Percentiles rank a stretch among this genome's conserved stretches.
Conservation (phyloP, 2,329 filamentous ascomycete species). For the Conoideocrella luteorostrata region DNA sequence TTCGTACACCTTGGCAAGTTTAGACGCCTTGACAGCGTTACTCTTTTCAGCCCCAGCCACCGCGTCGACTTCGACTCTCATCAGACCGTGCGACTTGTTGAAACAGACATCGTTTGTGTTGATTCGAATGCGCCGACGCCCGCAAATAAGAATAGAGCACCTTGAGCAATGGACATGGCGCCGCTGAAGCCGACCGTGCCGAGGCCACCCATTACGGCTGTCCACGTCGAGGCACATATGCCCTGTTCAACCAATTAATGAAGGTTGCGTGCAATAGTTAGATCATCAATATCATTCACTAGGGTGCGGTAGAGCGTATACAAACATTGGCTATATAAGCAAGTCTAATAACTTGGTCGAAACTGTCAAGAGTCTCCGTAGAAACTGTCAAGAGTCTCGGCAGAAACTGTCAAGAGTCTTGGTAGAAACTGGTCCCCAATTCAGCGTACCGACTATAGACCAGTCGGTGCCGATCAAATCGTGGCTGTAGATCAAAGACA, state of each 20-base stretch:
- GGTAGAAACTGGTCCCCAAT: background rate
- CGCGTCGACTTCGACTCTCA: background rate
- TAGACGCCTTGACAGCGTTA: background rate
- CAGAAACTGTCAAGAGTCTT: too few relatives aligned
- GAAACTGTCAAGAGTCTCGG: too few relatives aligned
- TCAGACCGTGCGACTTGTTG: background rate
- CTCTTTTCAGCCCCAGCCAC: background rate
- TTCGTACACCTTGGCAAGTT: conserved; percentile 25
- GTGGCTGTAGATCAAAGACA: too few relatives aligned
- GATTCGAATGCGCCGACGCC: background rate
- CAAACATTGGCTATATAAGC: background rate
- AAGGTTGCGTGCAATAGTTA: too few relatives aligned
- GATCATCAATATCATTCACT: too few relatives aligned
- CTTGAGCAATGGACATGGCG: background rate
- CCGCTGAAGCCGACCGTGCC: background rate
- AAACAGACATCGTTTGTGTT: background rate
- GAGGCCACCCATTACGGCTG: background rate
- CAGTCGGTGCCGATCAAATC: too few relatives aligned
- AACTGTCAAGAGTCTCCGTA: too few relatives aligned
- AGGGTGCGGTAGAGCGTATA: too few relatives aligned
- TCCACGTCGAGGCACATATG: background rate
- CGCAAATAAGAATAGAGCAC: background rate
- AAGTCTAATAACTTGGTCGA: background rate
- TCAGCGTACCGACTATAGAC: background rate
- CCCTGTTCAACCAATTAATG: background rate